Conservation (phyloP, 805 yeast species). For the Grigorovia yakushimaensis region DNA sequence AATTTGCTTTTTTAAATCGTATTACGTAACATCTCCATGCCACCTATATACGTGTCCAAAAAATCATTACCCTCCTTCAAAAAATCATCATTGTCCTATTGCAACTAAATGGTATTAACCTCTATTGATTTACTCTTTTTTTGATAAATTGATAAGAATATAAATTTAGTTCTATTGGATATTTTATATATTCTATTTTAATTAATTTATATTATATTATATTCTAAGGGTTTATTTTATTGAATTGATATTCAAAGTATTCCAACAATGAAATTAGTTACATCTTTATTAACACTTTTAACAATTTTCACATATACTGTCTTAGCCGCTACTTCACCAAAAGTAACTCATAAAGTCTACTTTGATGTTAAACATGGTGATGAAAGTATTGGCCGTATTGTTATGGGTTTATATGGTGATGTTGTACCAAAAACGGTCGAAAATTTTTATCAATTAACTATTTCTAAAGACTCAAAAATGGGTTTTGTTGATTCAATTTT, state of each 20-base stretch:
- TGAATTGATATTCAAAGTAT: too few species aligned
- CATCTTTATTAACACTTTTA: neutral
- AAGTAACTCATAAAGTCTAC: slow-evolving; percentile 67
- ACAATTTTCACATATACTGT: neutral
- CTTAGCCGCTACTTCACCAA: slow-evolving; percentile 18
- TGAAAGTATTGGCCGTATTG: slow-evolving; percentile 66
- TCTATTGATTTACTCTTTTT: neutral
- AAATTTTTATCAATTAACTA: slow-evolving; percentile 72
- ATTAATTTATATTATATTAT: too few species aligned
- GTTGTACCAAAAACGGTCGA: slow-evolving; percentile 83
- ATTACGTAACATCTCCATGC: too few species aligned
- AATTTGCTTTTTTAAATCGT: too few species aligned
- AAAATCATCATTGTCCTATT: too few species aligned
- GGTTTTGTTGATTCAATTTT: slow-evolving; percentile 54
- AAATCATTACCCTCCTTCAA: too few species aligned
- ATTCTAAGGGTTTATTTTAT: too few species aligned
- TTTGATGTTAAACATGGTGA: slow-evolving; percentile 82
- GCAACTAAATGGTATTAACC: too few species aligned
- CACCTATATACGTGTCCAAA: too few species aligned
- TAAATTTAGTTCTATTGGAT: too few species aligned
- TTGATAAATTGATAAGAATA: too few species aligned
- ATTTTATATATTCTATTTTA: too few species aligned
- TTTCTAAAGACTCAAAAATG: slow-evolving; percentile 62
- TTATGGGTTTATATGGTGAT: slow-evolving; percentile 78
- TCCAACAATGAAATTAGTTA: neutral